Base-by-base conservation (phyloP, 768 basidiomycete species). In the Mycena filopes region DNA sequence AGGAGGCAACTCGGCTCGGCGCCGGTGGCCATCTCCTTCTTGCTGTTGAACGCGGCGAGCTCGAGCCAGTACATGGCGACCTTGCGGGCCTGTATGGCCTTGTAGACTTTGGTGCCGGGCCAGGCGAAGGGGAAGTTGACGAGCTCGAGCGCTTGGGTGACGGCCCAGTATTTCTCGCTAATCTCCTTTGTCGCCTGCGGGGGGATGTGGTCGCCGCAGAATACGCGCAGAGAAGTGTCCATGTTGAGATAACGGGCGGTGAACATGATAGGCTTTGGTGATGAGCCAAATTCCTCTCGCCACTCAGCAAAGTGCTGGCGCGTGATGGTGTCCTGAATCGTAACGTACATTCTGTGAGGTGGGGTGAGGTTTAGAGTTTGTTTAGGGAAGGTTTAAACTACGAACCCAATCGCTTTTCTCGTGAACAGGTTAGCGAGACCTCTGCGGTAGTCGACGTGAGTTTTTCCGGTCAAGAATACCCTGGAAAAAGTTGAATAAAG, bases 101-200 rank as follows among this genome's bases (percentile, higher is more conserved):
- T 92, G 80, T 92, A 99, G 58, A 99, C 89, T 76, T 99, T 99
- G 41, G 98, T 99, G 29, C 98, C 98, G 21, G 98, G 98, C 40
- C 98, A 72, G 18, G 97, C 90, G 65, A 99, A 80, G 18, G 98
- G 98, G 83, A 99, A 99, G 83, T 99, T 99, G 83, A 99, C 98
- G 58, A 99, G 91, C 76, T 99, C 95, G 43, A 99, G 90, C 3
- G 98, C 94, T 70, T 88, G 82, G 9, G 98, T 99, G 79, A 99
- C 98, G 63, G 85, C 83, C 97, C 97, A 99, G 81, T 99, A 99
- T 75, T 95, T 95, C 69, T 93, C 90, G 74, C 87, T 91, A 75
- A 99, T 96, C 74, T 95, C 93, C 18, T 79, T 74, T 26, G 90
- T 87, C 42, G 91, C 93, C 10, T 88, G 79, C 18, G 95, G 90